A percentile compares a stretch with the other conserved stretches of the same genome.
These are phyloP conservation scores for Apiospora saccharicola DNA, from an alignment of 2,329 filamentous ascomycete genomes.

Conservation along the genomic window DNA sequence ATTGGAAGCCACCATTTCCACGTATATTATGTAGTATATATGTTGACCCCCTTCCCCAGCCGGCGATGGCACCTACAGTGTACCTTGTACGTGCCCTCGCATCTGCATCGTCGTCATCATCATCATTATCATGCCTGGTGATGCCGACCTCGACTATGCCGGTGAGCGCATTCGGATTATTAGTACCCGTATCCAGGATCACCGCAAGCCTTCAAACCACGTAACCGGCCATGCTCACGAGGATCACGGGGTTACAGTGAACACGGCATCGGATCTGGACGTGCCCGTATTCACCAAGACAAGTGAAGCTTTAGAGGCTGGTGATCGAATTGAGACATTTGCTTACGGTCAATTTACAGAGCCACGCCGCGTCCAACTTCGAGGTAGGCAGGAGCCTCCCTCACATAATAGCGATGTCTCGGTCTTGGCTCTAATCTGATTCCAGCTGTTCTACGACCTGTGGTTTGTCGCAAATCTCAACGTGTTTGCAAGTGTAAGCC, in stretches of 20 bases:
- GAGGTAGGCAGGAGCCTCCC: conserved; percentile 27
- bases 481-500: conserved; percentile 61
- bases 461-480: conserved; percentile 72
- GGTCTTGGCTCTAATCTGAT: not conserved
- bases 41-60: not conserved
- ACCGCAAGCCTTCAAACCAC: conserved; percentile 22
- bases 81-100: not conserved
- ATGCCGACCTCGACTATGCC: conserved; percentile 34
- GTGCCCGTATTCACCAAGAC: conserved; percentile 1
- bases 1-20: not conserved
- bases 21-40: not conserved
- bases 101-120: not conserved
- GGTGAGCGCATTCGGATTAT: conserved; percentile 34
- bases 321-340: not conserved
- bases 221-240: not conserved
- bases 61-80: not conserved
- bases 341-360: conserved; percentile 28
- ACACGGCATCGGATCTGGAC: conserved; percentile 23
- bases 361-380: conserved; percentile 35
- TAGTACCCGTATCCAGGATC: conserved; percentile 33
- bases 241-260: not conserved
- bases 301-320: not conserved
- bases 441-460: conserved; percentile 65
- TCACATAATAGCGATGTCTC: too few species aligned
- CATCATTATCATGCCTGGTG: not conserved